Conservation (phyloP, 1,139 yeast genomes). For the Chernovozyma aurita region DNA sequence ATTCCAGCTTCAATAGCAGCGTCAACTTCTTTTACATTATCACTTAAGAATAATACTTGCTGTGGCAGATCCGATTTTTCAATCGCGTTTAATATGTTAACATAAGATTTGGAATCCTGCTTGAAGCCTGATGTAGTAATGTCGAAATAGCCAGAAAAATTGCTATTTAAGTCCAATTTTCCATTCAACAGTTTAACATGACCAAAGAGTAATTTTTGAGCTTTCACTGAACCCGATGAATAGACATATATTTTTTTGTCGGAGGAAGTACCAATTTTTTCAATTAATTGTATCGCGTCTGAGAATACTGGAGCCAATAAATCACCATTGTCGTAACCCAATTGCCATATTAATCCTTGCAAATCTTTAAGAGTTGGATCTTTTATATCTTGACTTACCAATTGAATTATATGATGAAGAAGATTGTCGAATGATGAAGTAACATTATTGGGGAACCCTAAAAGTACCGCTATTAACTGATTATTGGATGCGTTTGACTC, state of each 20-base stretch:
- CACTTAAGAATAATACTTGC: conserved; percentile 67
- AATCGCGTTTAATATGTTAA: conserved; percentile 48
- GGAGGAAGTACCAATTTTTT: conserved; percentile 21
- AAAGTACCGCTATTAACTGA: conserved; percentile 28
- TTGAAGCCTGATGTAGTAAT: conserved; percentile 82
- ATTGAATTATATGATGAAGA: conserved; percentile 42
- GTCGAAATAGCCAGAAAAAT: conserved; percentile 70
- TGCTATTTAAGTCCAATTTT: conserved; percentile 47
- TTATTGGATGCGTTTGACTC: conserved; percentile 8
- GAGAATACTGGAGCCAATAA: conserved; percentile 71
- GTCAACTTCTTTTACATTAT: conserved; percentile 59
- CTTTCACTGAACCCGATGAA: conserved; percentile 88
- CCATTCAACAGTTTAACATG: conserved; percentile 42
- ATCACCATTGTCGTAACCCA: conserved; percentile 72
- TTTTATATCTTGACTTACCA: conserved; percentile 69
- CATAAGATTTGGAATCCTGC: conserved; percentile 53
- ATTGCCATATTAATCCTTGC: conserved; percentile 82
- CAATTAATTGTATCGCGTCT: conserved; percentile 65
- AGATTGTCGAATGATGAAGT: conserved; percentile 23
- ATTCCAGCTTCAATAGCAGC: conserved; percentile 74
- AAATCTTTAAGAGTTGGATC: conserved; percentile 72
- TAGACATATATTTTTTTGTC: conserved; percentile 57
- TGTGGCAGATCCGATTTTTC: conserved; percentile 19
- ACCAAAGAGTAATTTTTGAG: conserved; percentile 73
- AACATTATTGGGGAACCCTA: conserved; percentile 40